Base-by-base conservation (phyloP, 106 monocot genomes). In the Platanthera guangdongensis region DNA sequence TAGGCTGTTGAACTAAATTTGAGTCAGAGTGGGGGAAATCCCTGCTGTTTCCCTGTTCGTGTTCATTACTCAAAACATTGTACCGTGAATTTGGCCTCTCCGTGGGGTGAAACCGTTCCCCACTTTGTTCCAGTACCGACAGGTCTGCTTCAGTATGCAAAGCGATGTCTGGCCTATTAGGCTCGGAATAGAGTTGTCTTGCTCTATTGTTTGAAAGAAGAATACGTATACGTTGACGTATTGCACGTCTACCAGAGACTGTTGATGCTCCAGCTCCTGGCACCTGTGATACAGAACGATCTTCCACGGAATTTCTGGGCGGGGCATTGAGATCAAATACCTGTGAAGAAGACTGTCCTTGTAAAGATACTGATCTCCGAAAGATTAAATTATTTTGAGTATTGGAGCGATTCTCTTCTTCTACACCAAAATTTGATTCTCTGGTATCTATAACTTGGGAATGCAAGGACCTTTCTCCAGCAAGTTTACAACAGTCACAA, bases 401-500 rank as follows among this genome's bases (percentile, higher is more conserved):
- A 72, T 57, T 39, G 45, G 64, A 70, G 54, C 55, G 50, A 19
- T 71, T 75, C 19, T 50, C 60, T 68, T 51, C 79, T 60, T 51
- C 22, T 14, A 11, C 48, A 71, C n/a, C 39, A 39, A 2, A 39
- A 39, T 39, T 39, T 39, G 75, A 15, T 80, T 45, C 78, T 68
- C 77, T 79, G 51, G 62, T 54, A 62, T 53, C 77, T 10, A 57
- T 83, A 73, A 67, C 46, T 75, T 70, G 85, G 21, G 74, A 39
- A 59, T 78, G 54, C 13, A 79, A 81, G 57, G 72, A 75, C 16
- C 74, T 85, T n/a, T 77, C 81, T 71, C 45, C 82, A 18, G 69
- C 80, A n/a, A 78, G 52, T 32, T 85, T 83, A 77, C 94, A 94
- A 15, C 83, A 82, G 52, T 85, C 87, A 73, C 94, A 94, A 47